These are phyloP conservation scores for Decorospora gaudefroyi DNA, from an alignment of 2,329 filamentous ascomycete genomes.

Conservation along the genomic window DNA sequence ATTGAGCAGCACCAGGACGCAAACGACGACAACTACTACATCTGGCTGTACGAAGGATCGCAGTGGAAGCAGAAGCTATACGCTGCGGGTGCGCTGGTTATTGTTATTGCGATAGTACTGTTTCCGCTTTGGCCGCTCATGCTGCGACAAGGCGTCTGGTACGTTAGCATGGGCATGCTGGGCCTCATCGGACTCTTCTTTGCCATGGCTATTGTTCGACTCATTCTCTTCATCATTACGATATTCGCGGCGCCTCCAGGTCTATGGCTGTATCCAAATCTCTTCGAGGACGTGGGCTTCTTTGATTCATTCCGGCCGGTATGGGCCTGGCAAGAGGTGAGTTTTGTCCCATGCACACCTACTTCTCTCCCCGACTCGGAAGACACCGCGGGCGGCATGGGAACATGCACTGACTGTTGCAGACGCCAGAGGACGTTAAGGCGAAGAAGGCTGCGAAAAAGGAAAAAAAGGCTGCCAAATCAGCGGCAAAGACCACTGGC, in stretches of 20 bases:
- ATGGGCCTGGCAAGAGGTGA: conserved; percentile 97
- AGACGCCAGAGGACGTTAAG: conserved; percentile 51
- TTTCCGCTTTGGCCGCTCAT: conserved; percentile 96
- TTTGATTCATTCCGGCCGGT: conserved; percentile 94
- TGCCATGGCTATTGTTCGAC: conserved; percentile 92
- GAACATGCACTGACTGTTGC: not conserved
- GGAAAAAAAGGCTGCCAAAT: conserved; percentile 44
- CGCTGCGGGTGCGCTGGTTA: conserved; percentile 76
- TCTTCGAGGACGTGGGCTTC: conserved; percentile 98
- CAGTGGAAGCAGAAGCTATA: conserved; percentile 95
- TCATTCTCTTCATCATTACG: conserved; percentile 92
- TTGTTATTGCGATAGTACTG: conserved; percentile 86
- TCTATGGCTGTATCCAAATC: conserved; percentile 96
- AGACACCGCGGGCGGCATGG: no score
- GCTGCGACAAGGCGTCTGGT: conserved; percentile 93
- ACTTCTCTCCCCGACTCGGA: no score
- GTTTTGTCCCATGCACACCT: conserved; percentile 1
- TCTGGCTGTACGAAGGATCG: conserved; percentile 93
- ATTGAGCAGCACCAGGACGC: conserved; percentile 96
- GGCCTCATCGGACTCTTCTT: conserved; percentile 92
- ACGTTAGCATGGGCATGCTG: conserved; percentile 91
- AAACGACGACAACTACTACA: conserved; percentile 85
- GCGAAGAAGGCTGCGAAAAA: conserved; percentile 52
- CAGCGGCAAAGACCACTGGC: conserved; percentile 36
- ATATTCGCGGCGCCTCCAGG: conserved; percentile 84